Base-by-base conservation (phyloP, 2,329 filamentous ascomycete genomes). In the Fusarium sp. region DNA sequence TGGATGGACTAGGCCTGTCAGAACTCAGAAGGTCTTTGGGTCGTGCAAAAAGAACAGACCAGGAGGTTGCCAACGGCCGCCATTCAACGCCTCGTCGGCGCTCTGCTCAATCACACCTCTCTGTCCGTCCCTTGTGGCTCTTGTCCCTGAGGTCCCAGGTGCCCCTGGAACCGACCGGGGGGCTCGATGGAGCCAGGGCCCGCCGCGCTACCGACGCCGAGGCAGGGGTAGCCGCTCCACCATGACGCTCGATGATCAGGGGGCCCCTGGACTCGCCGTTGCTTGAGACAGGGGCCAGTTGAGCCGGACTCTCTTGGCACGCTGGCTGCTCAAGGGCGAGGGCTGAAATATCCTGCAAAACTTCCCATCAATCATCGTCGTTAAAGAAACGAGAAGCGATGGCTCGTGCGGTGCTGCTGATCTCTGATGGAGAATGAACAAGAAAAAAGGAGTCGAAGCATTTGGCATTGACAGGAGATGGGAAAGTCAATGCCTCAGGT, bases 1-100 rank as follows among this genome's bases (percentile, higher is more conserved):
- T 77, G 70, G 72, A 76, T 76, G 64, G 64, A 55, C 73, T 64
- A 60, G 64, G 58, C 75, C 58, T 70, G 70, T 74, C 72, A 73
- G 64, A 74, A 68, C 65, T 65, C 58, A 63, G 66, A 66, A 49
- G 66, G 36, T 51, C 57, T 56, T 62, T 70, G 62, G 35, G 65
- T 57, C 57, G 46, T 20, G 58, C n/a, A 62, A 51, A 51, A 51
- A 59, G 51, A 58, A 65, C 56, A 44, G 51, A 58, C 60, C 49
- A 62, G 56, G 56, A 72, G 73, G 65, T 65, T 74, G 73, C 55
- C 58, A 70, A 72, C 68, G 53, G 60, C 58, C 71, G 59, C 65
- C 44, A 61, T 64, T 72, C 51, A 55, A 75, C 69, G 58, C 72
- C 67, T 66, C 67, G 59, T 74, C 49, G 62, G 31, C 51, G 61